These are phyloP conservation scores for Penicillium hordei DNA, from an alignment of 2,329 filamentous ascomycete genomes.

Conservation along the genomic window DNA sequence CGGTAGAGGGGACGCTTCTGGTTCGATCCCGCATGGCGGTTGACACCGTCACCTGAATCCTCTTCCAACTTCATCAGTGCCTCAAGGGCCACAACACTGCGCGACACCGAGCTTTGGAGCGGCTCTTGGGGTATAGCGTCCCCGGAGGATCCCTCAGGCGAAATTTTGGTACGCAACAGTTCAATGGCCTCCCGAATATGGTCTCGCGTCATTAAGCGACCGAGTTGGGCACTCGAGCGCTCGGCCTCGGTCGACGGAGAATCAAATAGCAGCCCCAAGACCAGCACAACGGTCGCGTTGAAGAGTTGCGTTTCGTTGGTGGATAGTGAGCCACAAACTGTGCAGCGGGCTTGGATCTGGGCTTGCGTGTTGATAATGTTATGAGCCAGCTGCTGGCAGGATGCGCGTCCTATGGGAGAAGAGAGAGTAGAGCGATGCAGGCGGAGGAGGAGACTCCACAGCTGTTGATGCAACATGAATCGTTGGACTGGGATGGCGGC, in stretches of 20 bases:
- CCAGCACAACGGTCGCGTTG: constrained; percentile 6
- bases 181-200: not conserved
- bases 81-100: too few relatives aligned
- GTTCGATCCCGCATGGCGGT: too few relatives aligned
- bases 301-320: constrained; percentile 8
- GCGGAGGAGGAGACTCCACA: constrained; percentile 19
- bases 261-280: constrained; percentile 3
- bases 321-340: constrained; percentile 1
- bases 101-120: too few relatives aligned
- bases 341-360: constrained; percentile 8
- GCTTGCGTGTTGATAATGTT: constrained; percentile 9
- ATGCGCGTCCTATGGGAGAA: constrained; percentile 5
- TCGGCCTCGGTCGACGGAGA: not conserved
- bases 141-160: too few relatives aligned
- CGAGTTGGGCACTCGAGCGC: not conserved
- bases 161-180: too few relatives aligned
- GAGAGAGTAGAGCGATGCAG: constrained; percentile 12
- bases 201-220: not conserved
- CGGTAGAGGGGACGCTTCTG: too few relatives aligned
- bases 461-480: constrained; percentile 22
- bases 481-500: constrained; percentile 18
- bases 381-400: constrained; percentile 9
- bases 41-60: too few relatives aligned
- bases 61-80: too few relatives aligned
- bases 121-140: too few relatives aligned